Base-by-base conservation (phyloP, 2,329 filamentous ascomycete genomes). In the Colletotrichum simmondsii region DNA sequence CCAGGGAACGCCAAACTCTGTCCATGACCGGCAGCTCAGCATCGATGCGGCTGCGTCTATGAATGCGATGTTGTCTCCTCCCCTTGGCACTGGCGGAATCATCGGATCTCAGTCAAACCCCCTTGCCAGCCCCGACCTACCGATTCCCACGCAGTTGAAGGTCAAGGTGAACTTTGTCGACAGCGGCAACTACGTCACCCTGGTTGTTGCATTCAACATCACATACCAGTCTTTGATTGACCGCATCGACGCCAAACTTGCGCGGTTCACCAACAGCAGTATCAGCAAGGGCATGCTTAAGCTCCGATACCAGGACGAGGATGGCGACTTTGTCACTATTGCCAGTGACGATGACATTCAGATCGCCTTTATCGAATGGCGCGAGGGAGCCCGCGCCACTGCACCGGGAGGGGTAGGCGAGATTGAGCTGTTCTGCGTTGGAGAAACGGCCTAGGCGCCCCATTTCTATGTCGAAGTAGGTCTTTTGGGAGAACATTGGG, bases 131-230 rank as follows among this genome's bases (percentile, higher is more conserved):
- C 85, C 82, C 81, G 79, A 95, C 28, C 78, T 89, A 77, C 87
- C 84, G 28, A 81, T 88, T 62, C 90, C 88, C 58, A 92, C 94
- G 8, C 97, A 98, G 79, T 89, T 99, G 64, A 98, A 98, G 84
- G 95, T 98, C 63, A 97, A 97, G 81, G 95, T 99, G 70, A 96
- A 96, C 79, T 97, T 94, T 80, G 74, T 75, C 56, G 94, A 97
- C 72, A 85, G 83, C 58, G 93, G 93, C 59, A 97, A 95, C 79
- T 97, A 97, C 77, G 93, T 98, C 72, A 98, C 96, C 1, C 88
- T 99, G n/a, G 96, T 99, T 12, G 97, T 98, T 54, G 94, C 95
- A 37, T 97, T 95, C 83, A 98, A 97, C 80, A 98, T 98, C 78
- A 93, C 94, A 53, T 98, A 97, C 83, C 94, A 97, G 76, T 97